Conservation (phyloP, 768 basidiomycete species). For the Boletus sp. region DNA sequence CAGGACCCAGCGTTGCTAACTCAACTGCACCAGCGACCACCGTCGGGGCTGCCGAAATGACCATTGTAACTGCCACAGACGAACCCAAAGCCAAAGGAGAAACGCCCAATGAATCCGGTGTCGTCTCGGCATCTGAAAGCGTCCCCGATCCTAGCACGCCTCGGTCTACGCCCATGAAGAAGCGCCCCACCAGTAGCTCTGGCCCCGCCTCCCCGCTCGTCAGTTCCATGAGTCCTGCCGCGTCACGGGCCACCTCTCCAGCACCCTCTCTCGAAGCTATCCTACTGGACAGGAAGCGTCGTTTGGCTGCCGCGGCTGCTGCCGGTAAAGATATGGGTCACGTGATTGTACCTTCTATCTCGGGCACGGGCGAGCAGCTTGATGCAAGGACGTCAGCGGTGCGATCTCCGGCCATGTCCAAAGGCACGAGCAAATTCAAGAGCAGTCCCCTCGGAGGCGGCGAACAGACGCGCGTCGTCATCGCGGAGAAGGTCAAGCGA, state of each 20-base stretch:
- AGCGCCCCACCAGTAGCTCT: slow-evolving; percentile 14
- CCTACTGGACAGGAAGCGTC: slow-evolving; percentile 62
- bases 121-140: not conserved
- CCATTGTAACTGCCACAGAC: not conserved
- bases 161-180: slow-evolving; percentile 12
- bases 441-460: slow-evolving; percentile 62
- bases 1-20: not conserved
- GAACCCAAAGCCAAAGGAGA: slow-evolving; percentile 3
- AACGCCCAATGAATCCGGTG: not conserved
- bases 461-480: slow-evolving; percentile 43
- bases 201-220: slow-evolving; percentile 12
- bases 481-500: slow-evolving; percentile 49
- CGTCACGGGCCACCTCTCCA: slow-evolving; percentile 44
- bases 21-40: not conserved
- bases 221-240: slow-evolving; percentile 9
- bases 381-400: slow-evolving; percentile 11
- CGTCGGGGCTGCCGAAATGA: not conserved
- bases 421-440: slow-evolving; percentile 63
- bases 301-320: slow-evolving; percentile 34
- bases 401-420: slow-evolving; percentile 29
- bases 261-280: slow-evolving; percentile 64
- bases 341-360: not conserved
- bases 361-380: slow-evolving; percentile 13
- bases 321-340: slow-evolving; percentile 15
- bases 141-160: not conserved